Evolutionary conservation across 176 grass and related monocot genomes (phyloP).

Genomic region (Otatea glauca): DNA sequence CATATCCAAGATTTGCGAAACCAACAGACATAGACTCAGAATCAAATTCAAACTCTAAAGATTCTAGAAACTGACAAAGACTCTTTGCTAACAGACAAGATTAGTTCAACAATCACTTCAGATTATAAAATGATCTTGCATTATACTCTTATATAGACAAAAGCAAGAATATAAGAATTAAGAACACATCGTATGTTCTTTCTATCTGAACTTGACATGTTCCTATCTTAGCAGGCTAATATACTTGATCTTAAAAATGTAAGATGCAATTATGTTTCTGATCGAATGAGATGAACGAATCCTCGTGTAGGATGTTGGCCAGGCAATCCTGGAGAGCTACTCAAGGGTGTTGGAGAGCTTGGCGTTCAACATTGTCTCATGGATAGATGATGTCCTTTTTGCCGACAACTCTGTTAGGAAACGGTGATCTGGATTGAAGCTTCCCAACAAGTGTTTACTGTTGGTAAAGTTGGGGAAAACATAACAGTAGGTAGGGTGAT

Average conservation of each 20-base stretch:
- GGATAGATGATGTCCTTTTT: constrained; percentile 90
- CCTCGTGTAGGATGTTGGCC: constrained; percentile 74
- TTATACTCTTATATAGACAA: not conserved
- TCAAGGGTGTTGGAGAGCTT: constrained; percentile 94
- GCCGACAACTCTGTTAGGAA: constrained; percentile 64
- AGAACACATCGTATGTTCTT: not conserved
- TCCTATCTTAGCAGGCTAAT: not conserved
- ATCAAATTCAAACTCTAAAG: no score
- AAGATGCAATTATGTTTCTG: constrained; percentile 22
- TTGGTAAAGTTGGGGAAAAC: constrained; percentile 36
- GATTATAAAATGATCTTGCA: no score
- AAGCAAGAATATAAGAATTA: not conserved
- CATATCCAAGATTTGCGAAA: no score
- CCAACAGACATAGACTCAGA: no score
- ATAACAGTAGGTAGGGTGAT: constrained; percentile 44
- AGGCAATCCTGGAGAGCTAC: constrained; percentile 96
- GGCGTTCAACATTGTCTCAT: constrained; percentile 92
- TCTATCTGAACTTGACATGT: not conserved
- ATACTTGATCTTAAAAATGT: not conserved
- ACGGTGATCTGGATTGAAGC: constrained; percentile 35
- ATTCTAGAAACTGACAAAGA: no score
- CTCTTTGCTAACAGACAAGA: no score
- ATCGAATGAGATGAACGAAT: not conserved
- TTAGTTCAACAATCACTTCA: no score
- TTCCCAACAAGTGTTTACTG: constrained; percentile 26